Evolutionary conservation across 73 alveolate species (phyloP).

Genomic region (Paramecium tetraurelia): DNA sequence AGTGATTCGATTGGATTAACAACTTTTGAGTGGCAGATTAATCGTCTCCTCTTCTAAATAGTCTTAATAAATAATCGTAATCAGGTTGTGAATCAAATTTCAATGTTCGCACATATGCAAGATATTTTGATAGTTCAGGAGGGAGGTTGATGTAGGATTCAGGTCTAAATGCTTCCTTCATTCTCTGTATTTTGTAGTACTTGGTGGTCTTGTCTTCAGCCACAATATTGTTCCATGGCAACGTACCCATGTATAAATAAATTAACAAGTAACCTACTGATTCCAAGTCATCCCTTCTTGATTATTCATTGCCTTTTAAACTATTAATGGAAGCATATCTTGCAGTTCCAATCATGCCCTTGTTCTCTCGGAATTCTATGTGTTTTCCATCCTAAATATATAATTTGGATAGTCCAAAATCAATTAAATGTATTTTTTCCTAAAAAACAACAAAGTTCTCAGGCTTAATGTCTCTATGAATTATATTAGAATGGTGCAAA

Average conservation of each 20-base stretch:
- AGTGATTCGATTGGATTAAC: background rate
- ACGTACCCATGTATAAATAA: conserved; percentile 65
- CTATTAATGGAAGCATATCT: conserved; percentile 80
- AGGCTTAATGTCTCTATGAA: conserved; percentile 55
- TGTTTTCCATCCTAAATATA: conserved; percentile 73
- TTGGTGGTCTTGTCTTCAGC: conserved; percentile 73
- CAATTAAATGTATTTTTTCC: conserved; percentile 78
- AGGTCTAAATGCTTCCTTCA: conserved; percentile 66
- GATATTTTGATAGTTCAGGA: conserved; percentile 69
- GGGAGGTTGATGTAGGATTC: conserved; percentile 78
- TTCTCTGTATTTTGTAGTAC: conserved; percentile 69
- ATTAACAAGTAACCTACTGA: conserved; percentile 71
- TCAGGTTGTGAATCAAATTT: conserved; percentile 70
- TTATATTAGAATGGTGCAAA: conserved; percentile 54
- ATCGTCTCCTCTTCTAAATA: conserved; percentile 55
- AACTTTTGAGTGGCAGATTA: background rate
- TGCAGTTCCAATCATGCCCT: conserved; percentile 75
- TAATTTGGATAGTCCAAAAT: conserved; percentile 90
- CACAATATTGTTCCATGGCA: conserved; percentile 68
- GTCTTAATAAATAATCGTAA: conserved; percentile 70
- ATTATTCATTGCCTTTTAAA: conserved; percentile 70
- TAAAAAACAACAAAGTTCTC: conserved; percentile 69
- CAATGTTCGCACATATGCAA: conserved; percentile 67
- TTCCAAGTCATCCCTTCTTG: conserved; percentile 80
- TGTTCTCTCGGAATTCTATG: conserved; percentile 38